Evolutionary conservation across 2,329 filamentous ascomycete species (phyloP), one percentile per base, ranked within the genome.

Genomic region (Colletotrichum australisinense): DNA sequence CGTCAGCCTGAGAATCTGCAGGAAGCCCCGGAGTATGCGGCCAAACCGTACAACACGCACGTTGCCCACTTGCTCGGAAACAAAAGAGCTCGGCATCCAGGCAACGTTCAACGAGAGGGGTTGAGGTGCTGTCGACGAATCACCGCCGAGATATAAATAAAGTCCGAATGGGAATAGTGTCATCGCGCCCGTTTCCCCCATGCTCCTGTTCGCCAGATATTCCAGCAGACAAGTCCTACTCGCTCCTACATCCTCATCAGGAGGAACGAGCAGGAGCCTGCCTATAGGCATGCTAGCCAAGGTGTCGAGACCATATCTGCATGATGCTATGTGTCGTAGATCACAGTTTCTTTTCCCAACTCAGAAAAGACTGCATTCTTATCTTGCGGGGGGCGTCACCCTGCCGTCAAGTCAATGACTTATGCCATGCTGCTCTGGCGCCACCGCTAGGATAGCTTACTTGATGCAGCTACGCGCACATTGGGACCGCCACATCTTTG

Each of bases 341-440:
- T 71, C 63, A 22, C 57, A 52, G 35, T 30, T 38, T 52, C 52
- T 24, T 63, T 22, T 68, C 64, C 65, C 3, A 59, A 58, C 35
- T 11, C 16, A 68, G 52, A 63, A 63, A 2, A 57, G n/a, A 57
- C 32, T 57, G 58, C 69, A 42, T 46, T 63, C 65, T 72, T 63
- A 63, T 63, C 69, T 58, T 35, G 30, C n/a, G 22, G n/a, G 5
- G 49, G 49, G 19, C 11, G 8, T 30, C 30, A 7, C 32, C 63
- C 49, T 55, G 24, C 46, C 11, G 42, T 55, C 32, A 8, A n/a
- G 16, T 57, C 5, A 35, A 26, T 26, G 56, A 32, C 58, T n/a
- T 57, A 22, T 19, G 42, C 42, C 42, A 49, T 49, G 19, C 19
- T 30, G 8, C 2, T 26, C 30, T 35, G 28, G 42, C 9, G 42